Conservation (phyloP, 345 rosid species). For the Arabidopsis thaliana region DNA sequence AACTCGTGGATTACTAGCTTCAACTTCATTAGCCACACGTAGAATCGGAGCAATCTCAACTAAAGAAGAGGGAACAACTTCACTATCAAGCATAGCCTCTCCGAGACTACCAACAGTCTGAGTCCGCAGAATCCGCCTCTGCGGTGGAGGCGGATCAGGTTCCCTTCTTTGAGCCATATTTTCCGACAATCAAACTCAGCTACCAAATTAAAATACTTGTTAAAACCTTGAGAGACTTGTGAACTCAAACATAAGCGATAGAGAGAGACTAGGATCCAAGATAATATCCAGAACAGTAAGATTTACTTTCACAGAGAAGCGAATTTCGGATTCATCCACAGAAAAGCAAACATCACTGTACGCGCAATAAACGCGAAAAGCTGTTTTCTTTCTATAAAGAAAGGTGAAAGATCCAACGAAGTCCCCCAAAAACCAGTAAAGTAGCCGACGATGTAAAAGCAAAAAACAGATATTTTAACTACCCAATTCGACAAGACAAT, state of each 20-base stretch:
- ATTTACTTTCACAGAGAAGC: slow-evolving; percentile 22
- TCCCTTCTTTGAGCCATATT: slow-evolving; percentile 58
- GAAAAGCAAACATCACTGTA: slow-evolving; percentile 8
- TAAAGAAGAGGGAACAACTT: slow-evolving; percentile 69
- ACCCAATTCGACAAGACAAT: slow-evolving; percentile 22
- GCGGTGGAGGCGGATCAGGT: slow-evolving; percentile 50
- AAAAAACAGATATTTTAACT: slow-evolving; percentile 15
- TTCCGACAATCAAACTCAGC: slow-evolving; percentile 27
- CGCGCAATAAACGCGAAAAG: slow-evolving; percentile 32
- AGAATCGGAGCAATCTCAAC: slow-evolving; percentile 71
- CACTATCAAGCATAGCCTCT: slow-evolving; percentile 70
- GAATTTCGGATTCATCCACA: slow-evolving; percentile 11
- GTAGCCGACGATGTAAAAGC: slow-evolving; percentile 32
- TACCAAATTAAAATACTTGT: slow-evolving; percentile 13
- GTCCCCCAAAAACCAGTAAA: not conserved
- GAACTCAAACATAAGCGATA: not conserved
- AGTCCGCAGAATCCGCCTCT: slow-evolving; percentile 59
- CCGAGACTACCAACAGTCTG: slow-evolving; percentile 65
- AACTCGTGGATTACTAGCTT: slow-evolving; percentile 60
- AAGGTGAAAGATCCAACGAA: not conserved
- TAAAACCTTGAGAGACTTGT: slow-evolving; percentile 6
- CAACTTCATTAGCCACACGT: slow-evolving; percentile 73
- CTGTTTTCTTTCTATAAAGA: slow-evolving; percentile 26
- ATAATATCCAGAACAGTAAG: slow-evolving; percentile 24
- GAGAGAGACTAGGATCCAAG: not conserved